Evolutionary conservation across 768 basidiomycete species (phyloP).

Genomic region (Suillus ampliporus): DNA sequence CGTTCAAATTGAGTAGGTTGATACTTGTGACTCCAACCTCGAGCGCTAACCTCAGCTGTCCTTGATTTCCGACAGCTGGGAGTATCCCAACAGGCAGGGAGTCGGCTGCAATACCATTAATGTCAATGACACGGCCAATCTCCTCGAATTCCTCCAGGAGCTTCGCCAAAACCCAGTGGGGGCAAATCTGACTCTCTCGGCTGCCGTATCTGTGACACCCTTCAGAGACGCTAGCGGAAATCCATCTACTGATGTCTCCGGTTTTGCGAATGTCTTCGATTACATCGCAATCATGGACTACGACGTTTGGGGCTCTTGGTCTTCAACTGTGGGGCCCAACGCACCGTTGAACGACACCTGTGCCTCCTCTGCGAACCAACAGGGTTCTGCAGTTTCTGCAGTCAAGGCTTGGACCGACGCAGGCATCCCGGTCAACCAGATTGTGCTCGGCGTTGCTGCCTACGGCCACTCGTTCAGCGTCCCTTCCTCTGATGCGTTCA

Average conservation of each 20-base stretch:
- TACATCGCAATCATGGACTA: constrained; percentile 71
- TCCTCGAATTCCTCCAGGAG: constrained; percentile 73
- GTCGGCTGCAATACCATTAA: constrained; percentile 70
- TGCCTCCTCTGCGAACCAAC: constrained; percentile 57
- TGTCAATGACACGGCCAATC: constrained; percentile 73
- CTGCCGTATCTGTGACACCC: constrained; percentile 67
- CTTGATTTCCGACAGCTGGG: constrained; percentile 66
- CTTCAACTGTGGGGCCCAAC: constrained; percentile 71
- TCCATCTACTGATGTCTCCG: constrained; percentile 73
- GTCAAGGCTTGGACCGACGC: constrained; percentile 76
- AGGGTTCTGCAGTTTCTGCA: constrained; percentile 77
- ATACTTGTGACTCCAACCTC: constrained; percentile 18
- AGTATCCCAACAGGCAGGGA: constrained; percentile 75
- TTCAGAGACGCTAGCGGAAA: constrained; percentile 64
- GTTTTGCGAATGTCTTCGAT: constrained; percentile 72
- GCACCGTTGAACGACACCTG: constrained; percentile 84
- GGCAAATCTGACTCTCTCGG: constrained; percentile 67
- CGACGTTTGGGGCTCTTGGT: constrained; percentile 61
- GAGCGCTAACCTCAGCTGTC: constrained; percentile 13
- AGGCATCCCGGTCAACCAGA: constrained; percentile 70
- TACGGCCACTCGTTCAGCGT: constrained; percentile 80
- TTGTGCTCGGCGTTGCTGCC: constrained; percentile 80
- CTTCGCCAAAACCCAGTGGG: constrained; percentile 61
- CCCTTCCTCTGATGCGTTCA: constrained; percentile 42
- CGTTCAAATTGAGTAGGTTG: constrained; percentile 61